Base-by-base conservation (phyloP, 2,329 filamentous ascomycete genomes). In the Colletotrichum echinochloae region DNA sequence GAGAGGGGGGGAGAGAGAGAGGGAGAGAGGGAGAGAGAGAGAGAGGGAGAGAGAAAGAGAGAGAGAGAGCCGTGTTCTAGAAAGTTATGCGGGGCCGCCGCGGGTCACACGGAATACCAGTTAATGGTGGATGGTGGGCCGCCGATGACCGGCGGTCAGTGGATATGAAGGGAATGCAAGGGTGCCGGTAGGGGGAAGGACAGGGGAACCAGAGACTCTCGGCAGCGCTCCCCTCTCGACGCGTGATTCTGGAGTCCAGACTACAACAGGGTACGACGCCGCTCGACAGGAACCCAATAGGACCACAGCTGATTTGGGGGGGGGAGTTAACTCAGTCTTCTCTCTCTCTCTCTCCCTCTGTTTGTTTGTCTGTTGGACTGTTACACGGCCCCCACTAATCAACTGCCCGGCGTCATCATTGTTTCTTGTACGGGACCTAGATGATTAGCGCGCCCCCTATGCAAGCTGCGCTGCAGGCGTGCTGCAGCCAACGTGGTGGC, bases 401-500 rank as follows among this genome's bases (percentile, higher is more conserved):
- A 6, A 41, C 56, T 23, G 26, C 12, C 39, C 16, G n/a, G 44
- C 23, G 23, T 62, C 33, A 18, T 20, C 23, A 28, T 51, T 20
- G 35, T 44, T 41, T 55, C 52, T 51, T 39, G 12, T 11, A 46
- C 26, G 26, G 26, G 18, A 28, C 37, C 41, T 23, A 18, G 20
- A 33, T 14, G 51, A 14, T 54, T 55, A 30, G 33, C 23, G 20
- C 20, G 28, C 18, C 9, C 11, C 33, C 30, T n/a, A 55, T 55
- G 52, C 52, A 55, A 37, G 52, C 51, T 56, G 59, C 33, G 26
- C 59, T 60, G 59, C 60, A 55, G 59, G 35, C 57, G 37, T 37
- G 57, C 54, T 60, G 44, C 59, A 51, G 49, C 33, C 30, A 54
- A 55, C 49, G 60, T 52, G 60, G 60, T 52, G 60, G 60, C 51